Base-by-base conservation (phyloP, 495 filamentous ascomycete genomes). In the Xylaria castorea region DNA sequence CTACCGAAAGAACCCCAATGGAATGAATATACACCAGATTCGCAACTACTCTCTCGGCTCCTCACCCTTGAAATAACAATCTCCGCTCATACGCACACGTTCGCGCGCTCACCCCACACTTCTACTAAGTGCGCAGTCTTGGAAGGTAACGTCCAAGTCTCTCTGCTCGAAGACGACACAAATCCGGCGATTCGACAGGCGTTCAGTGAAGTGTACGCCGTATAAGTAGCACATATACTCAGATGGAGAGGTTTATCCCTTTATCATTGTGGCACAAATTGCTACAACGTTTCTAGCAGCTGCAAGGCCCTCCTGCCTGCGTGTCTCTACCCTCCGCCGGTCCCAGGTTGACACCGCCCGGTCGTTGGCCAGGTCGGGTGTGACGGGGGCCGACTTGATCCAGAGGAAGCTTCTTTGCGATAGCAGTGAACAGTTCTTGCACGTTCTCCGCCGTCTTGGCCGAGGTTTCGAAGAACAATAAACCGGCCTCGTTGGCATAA, bases 371-470 rank as follows among this genome's bases (percentile, higher is more conserved):
- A 40, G 91, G 86, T 73, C 95, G 87, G 74, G 93, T 84, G 77
- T 93, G 92, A 76, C 95, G 90, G 38, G 94, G 94, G 20, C 94
- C 95, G 62, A 91, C 95, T 80, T 98, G 96, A 75, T 98, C 96
- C 71, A 99, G 90, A 36, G 96, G 96, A 70, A 99, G 85, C 82
- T 97, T 97, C 92, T 92, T 95, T 48, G 96, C 96, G 75, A 99
- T 99, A 22, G 93, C 94, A n/a, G 95, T 97, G 84, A 99, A 99
- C 44, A 99, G 84, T 73, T 98, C 95, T 75, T 91, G 88, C 55
- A 99, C 96, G 78, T 99, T 99, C 80, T 95, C 94, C 36, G 94
- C 91, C 27, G 96, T 97, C 86, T 99, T 99, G 58, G 96, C 96
- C 57, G 94, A 97, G 6, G 96, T 98, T 81, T 99, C 96, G 77